phyloP scores from a whole-genome alignment of 768 basidiomycete species.

The Boletus insuetus region DNA sequence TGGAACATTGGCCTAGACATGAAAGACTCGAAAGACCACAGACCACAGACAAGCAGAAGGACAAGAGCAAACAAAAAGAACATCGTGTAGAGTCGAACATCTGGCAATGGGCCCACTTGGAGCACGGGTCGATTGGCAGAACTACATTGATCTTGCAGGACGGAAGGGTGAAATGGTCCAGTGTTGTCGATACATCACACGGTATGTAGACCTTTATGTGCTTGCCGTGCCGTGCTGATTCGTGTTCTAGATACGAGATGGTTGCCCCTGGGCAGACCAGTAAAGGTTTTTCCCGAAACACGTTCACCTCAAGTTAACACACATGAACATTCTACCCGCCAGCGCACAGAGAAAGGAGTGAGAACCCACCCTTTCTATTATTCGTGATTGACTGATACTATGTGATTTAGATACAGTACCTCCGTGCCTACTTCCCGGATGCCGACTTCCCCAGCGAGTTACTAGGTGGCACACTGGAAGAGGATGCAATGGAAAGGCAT shows the following conservation, averaged over 20 bases:
- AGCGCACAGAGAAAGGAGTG: conserved; percentile 68
- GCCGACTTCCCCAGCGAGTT: conserved; percentile 71
- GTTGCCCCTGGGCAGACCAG: conserved; percentile 29
- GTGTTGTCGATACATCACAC: conserved; percentile 33
- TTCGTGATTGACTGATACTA: neutral
- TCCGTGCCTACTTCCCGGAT: conserved; percentile 70
- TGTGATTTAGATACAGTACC: conserved; percentile 58
- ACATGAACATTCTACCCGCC: conserved; percentile 36
- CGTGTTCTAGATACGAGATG: conserved; percentile 30
- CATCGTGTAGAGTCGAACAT: conserved; percentile 27
- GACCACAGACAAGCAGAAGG: conserved; percentile 23
- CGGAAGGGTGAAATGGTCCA: conserved; percentile 52
- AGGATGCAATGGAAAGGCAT: conserved; percentile 38
- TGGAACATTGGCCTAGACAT: conserved; percentile 72
- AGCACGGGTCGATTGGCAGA: conserved; percentile 54
- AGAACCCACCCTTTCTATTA: conserved; percentile 10
- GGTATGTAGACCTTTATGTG: conserved; percentile 14
- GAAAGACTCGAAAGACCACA: conserved; percentile 32
- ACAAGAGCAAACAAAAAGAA: conserved; percentile 24
- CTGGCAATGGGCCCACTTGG: conserved; percentile 51
- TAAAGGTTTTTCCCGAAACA: conserved; percentile 59
- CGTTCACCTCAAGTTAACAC: conserved; percentile 35
- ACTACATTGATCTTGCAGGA: conserved; percentile 48
- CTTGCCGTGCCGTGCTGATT: conserved; percentile 4
- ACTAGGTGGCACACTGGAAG: conserved; percentile 52